Percentiles rank a stretch among this genome's conserved stretches.
phyloP scores from a whole-genome alignment of 2,329 filamentous ascomycete species.

The Monilinia fructigena region DNA sequence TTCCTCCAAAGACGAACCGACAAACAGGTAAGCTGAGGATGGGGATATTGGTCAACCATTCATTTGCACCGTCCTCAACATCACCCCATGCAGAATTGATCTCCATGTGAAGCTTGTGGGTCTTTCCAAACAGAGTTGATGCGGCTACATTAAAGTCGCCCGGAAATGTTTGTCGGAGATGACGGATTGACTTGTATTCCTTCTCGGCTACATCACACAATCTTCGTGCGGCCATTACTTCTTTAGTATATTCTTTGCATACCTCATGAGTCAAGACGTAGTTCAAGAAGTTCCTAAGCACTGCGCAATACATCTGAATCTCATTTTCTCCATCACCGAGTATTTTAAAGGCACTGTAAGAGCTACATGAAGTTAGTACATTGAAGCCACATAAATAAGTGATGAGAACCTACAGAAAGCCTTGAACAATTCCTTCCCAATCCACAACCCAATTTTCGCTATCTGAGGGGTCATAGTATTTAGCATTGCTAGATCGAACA shows the following conservation, averaged over 20 bases:
- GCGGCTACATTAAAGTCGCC: slow-evolving; percentile 80
- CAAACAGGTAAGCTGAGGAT: slow-evolving; percentile 43
- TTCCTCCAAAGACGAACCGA: slow-evolving; percentile 46
- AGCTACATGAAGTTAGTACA: slow-evolving; percentile 43
- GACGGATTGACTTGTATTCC: slow-evolving; percentile 62
- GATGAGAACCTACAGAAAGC: slow-evolving; percentile 64
- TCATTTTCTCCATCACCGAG: slow-evolving; percentile 54
- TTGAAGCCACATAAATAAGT: neutral
- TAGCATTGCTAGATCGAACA: slow-evolving; percentile 47
- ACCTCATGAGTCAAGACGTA: slow-evolving; percentile 84
- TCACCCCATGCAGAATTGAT: slow-evolving; percentile 26
- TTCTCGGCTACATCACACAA: slow-evolving; percentile 65
- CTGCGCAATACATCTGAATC: slow-evolving; percentile 60
- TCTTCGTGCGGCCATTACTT: slow-evolving; percentile 63
- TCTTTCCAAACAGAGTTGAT: slow-evolving; percentile 63
- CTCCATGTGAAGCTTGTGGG: slow-evolving; percentile 29
- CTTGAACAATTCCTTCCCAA: slow-evolving; percentile 73
- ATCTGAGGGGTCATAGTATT: slow-evolving; percentile 52
- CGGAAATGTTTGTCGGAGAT: slow-evolving; percentile 57
- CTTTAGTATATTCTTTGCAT: slow-evolving; percentile 72
- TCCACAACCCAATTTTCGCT: slow-evolving; percentile 71
- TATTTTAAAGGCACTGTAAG: slow-evolving; percentile 55
- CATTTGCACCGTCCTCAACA: slow-evolving; percentile 34
- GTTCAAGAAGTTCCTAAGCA: slow-evolving; percentile 83
- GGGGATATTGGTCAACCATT: slow-evolving; percentile 24